Evolutionary conservation across 129 eudicot species (phyloP).

Genomic region (Silybum marianum): DNA sequence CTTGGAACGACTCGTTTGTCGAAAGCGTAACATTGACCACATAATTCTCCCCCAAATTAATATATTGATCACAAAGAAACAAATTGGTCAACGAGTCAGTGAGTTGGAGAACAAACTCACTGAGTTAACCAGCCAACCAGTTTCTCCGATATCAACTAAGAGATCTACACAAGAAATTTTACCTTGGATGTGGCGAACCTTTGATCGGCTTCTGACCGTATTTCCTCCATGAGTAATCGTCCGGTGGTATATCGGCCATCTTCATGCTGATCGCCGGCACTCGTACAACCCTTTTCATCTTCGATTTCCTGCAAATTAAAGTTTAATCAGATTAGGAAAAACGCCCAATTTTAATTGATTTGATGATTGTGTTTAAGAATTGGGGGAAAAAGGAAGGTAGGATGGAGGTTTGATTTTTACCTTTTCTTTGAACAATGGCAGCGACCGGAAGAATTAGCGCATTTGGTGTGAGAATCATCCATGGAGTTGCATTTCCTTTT

Average conservation of each 20-base stretch:
- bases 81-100: slow-evolving; percentile 29
- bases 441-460: slow-evolving; percentile 70
- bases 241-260: slow-evolving; percentile 98
- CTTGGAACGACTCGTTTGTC: slow-evolving; percentile 14
- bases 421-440: slow-evolving; percentile 98
- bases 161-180: not conserved
- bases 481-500: slow-evolving; percentile 88
- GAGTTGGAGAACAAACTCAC: slow-evolving; percentile 21
- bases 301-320: slow-evolving; percentile 60
- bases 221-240: slow-evolving; percentile 96
- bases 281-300: slow-evolving; percentile 70
- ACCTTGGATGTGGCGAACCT: slow-evolving; percentile 99
- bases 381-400: not conserved
- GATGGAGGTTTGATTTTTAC: slow-evolving; percentile 29
- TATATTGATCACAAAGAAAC: not conserved
- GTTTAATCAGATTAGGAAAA: not conserved
- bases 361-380: not conserved
- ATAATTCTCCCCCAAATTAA: not conserved
- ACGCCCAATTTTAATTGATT: not conserved
- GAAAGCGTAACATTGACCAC: not conserved
- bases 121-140: slow-evolving; percentile 12
- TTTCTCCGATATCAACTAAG: slow-evolving; percentile 21
- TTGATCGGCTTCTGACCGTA: slow-evolving; percentile 98
- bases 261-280: slow-evolving; percentile 93
- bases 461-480: slow-evolving; percentile 70